Evolutionary conservation across 352 stramenopile species (phyloP), one percentile per base, ranked within the genome.

Genomic region (Globisporangium sylvaticum): DNA sequence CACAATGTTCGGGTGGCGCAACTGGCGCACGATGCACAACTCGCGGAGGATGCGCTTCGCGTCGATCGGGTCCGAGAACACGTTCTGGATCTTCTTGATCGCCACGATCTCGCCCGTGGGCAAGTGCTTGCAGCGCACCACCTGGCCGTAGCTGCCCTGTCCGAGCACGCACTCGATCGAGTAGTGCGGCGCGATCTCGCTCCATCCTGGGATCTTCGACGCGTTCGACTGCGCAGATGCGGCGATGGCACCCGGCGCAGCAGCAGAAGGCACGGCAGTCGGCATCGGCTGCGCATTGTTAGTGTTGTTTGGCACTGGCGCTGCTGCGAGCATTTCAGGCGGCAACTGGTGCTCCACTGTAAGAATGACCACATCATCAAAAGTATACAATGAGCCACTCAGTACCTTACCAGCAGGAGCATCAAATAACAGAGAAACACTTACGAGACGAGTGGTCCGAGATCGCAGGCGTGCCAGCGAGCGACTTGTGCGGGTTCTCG

Each of bases 1-100:
- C 61, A 95, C 86, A 71, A 95, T 95, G 54, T 95, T 95, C 4
- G 84, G 87, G 73, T 95, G 87, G 6, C 86, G 85, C 37, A 95
- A 66, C 71, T 95, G 87, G 4, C 87, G 84, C 34, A 95, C 68
- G 50, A 95, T 95, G 66, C 81, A 93, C 34, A 95, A 70, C 58
- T 95, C 87, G 18, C 87, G 85, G 9, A 95, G 71, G 48, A 95
- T 95, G 22, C 87, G 85, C 73, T 95, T 95, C 48, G 87, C 87
- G 64, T 95, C 87, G 56, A 95, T 93, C 32, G 87, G 87, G 42
- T 95, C 87, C 14, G 87, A 91, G 59, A 95, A 95, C 10, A 95
- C 87, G 60, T 95, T 95, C 65, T 94, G 85, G 64, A 94, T 94
- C 69, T 93, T 92, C 76, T 95, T 95, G 70, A 95, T 95, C 7